Percentiles rank a stretch among this genome's conserved stretches.
These are phyloP conservation scores for Raffaelea deltoideospora DNA, from an alignment of 2,329 filamentous ascomycete genomes.

Conservation along the genomic window DNA sequence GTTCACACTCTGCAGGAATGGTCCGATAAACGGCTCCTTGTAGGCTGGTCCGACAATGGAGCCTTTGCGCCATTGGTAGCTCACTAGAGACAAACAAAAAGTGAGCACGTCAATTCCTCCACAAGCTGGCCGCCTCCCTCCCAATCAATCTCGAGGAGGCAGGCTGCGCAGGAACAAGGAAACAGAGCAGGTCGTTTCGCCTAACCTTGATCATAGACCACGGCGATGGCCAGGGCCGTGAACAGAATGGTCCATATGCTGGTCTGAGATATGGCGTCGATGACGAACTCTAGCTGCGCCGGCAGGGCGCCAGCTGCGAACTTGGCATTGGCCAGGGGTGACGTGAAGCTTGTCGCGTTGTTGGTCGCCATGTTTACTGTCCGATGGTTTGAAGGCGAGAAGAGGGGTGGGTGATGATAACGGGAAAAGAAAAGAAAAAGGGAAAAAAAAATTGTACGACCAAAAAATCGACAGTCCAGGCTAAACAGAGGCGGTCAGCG, in stretches of 20 bases:
- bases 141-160: no score
- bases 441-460: no score
- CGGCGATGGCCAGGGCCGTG: conserved; percentile 53
- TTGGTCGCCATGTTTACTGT: conserved; percentile 16
- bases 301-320: conserved; percentile 32
- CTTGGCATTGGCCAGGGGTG: conserved; percentile 47
- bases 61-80: conserved; percentile 61
- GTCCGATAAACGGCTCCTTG: conserved; percentile 84
- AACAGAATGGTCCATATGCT: conserved; percentile 48
- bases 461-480: no score
- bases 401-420: no score
- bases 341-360: conserved; percentile 51
- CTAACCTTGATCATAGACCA: conserved; percentile 81
- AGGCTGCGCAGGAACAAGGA: no score
- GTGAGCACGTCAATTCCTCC: background rate
- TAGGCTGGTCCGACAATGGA: conserved; percentile 58
- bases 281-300: conserved; percentile 37
- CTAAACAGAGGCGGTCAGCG: no score
- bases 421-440: no score
- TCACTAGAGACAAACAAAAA: conserved; percentile 34
- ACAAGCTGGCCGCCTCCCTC: background rate
- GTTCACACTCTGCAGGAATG: conserved; percentile 82
- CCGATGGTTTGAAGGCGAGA: no score
- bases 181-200: background rate
- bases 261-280: conserved; percentile 41